Conservation (phyloP, 2,329 filamentous ascomycete species). For the Fusarium musae region DNA sequence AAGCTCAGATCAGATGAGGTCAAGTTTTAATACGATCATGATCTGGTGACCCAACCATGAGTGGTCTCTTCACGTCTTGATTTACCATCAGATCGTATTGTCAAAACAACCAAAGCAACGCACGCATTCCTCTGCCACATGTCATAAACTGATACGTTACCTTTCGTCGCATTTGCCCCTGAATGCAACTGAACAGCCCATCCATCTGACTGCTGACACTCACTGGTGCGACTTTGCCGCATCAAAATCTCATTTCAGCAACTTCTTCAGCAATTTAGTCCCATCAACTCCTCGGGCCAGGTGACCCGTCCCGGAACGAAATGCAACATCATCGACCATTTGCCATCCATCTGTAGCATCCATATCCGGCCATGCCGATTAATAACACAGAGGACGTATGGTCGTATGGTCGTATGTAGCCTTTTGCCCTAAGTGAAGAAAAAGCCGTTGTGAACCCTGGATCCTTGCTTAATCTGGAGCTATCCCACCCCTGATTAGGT, state of each 20-base stretch:
- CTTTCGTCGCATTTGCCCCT: conserved; percentile 10
- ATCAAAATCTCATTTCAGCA: conserved; percentile 31
- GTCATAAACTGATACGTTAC: not conserved
- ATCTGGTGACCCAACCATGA: conserved; percentile 9
- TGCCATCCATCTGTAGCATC: conserved; percentile 3
- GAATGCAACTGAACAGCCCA: not conserved
- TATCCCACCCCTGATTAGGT: conserved; percentile 24
- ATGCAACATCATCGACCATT: conserved; percentile 20
- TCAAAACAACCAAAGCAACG: not conserved
- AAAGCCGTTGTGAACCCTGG: conserved; percentile 21
- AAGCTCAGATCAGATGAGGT: not conserved
- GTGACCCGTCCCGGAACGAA: conserved; percentile 16
- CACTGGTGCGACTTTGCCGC: conserved; percentile 21
- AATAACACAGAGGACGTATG: not conserved
- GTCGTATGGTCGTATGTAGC: not conserved
- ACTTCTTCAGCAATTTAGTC: not conserved
- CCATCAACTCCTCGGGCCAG: conserved; percentile 9
- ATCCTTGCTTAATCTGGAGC: conserved; percentile 28
- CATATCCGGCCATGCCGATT: conserved; percentile 26
- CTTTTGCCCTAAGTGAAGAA: not conserved
- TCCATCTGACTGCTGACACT: not conserved
- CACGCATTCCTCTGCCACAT: conserved; percentile 4
- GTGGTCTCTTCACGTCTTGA: not conserved
- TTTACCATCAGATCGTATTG: not conserved
- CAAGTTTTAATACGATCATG: conserved; percentile 2